Conservation (phyloP, 768 basidiomycete species). For the Tubosaeta sp. region DNA sequence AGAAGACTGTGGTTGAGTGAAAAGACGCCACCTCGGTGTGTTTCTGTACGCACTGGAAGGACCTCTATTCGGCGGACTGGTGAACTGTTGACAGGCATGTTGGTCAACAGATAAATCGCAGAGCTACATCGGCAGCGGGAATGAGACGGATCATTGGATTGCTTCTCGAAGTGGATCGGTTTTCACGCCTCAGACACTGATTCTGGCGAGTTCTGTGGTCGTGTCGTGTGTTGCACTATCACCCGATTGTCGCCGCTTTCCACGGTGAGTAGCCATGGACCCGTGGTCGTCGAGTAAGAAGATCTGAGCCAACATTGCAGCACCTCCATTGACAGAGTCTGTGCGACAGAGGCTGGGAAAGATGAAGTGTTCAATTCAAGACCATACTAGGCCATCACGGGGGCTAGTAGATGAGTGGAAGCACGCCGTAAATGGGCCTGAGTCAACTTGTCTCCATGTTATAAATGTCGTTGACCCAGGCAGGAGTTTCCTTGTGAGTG, state of each 20-base stretch:
- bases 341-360: slow-evolving; percentile 73
- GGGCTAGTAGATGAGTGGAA: slow-evolving; percentile 67
- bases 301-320: slow-evolving; percentile 36
- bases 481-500: slow-evolving; percentile 80
- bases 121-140: slow-evolving; percentile 86
- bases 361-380: slow-evolving; percentile 78
- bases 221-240: slow-evolving; percentile 90
- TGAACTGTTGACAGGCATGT: slow-evolving; percentile 60
- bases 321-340: slow-evolving; percentile 88
- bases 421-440: not conserved
- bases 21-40: slow-evolving; percentile 93
- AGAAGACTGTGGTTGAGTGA: slow-evolving; percentile 87
- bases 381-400: slow-evolving; percentile 96
- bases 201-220: slow-evolving; percentile 84
- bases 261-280: slow-evolving; percentile 54
- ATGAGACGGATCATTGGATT: slow-evolving; percentile 93
- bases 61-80: slow-evolving; percentile 1
- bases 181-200: slow-evolving; percentile 71
- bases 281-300: slow-evolving; percentile 16
- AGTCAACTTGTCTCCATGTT: slow-evolving; percentile 21
- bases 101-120: slow-evolving; percentile 89
- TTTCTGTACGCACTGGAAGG: slow-evolving; percentile 61
- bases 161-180: slow-evolving; percentile 62
- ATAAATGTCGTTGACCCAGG: slow-evolving; percentile 78
- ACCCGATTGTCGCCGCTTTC: slow-evolving; percentile 88